Evolutionary conservation across 2,329 filamentous ascomycete species (phyloP), one percentile per base, ranked within the genome.

Genomic region (Colletotrichum magnum): DNA sequence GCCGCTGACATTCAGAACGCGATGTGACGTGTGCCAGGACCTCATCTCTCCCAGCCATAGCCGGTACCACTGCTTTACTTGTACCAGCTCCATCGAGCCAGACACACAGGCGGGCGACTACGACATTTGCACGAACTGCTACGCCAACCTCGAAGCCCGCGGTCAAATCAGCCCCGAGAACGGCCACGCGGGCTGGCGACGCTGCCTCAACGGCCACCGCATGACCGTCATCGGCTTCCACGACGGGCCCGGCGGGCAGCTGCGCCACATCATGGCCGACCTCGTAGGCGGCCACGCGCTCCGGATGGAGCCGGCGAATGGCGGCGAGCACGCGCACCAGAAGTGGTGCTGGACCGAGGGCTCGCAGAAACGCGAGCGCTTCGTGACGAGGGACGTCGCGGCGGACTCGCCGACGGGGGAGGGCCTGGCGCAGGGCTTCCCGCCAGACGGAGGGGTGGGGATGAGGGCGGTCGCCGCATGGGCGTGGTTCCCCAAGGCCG

Each of bases 151-250:
- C 7, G 87, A 93, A 2, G 80, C 84, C 2, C 86, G 86, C 0
- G 87, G 88, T 9, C 89, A 89, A 53, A 90, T 98, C 71, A 90
- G 89, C 64, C 82, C 84, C 18, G 92, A 95, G 70, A 94, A 97
- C 72, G 94, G 95, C 0, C 86, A 90, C 5, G 86, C 85, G 12
- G 95, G 95, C 3, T 98, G 95, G 95, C 87, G 94, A 12, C 87
- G 94, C 57, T 98, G 95, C 77, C 85, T 91, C 1, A 86, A 87
- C 50, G 92, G 93, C 5, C 95, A 98, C 76, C 89, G 95, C 39
- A 97, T 97, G 94, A 89, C 91, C 0, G 83, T 97, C 12, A 84
- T 97, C 12, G 91, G 90, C 0, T 97, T 95, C 75, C 87, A 92
- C 68, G 90, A 94, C 63, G 86, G 86, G 39, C 86, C 88, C 18